Conservation (phyloP, 208 protist genomes). For the Leishmania martiniquensis region DNA sequence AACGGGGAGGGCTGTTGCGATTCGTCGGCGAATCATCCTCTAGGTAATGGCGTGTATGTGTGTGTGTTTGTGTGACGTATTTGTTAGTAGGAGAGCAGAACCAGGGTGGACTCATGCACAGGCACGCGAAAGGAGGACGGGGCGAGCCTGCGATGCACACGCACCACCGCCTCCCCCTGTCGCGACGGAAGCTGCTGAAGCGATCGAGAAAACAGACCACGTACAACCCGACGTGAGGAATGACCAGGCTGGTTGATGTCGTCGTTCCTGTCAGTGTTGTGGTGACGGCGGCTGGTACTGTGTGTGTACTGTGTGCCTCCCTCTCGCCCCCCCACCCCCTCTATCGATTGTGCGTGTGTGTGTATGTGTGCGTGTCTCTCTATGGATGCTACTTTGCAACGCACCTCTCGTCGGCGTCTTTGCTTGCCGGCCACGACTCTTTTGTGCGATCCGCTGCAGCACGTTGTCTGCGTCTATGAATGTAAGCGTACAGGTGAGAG, state of each 20-base stretch:
- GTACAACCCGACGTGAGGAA: background rate
- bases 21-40: slow-evolving; percentile 5
- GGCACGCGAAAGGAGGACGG: background rate
- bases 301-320: slow-evolving; percentile 2
- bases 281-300: background rate
- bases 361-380: background rate
- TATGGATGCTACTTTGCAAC: background rate
- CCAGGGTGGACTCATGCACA: background rate
- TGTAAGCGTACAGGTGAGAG: background rate
- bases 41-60: background rate
- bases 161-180: background rate
- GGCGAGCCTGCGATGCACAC: background rate
- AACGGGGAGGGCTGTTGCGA: background rate
- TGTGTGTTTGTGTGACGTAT: no score
- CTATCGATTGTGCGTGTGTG: background rate
- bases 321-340: background rate
- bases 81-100: no score
- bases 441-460: background rate
- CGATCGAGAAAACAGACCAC: background rate
- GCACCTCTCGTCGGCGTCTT: background rate
- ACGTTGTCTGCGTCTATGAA: background rate
- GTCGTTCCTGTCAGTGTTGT: background rate
- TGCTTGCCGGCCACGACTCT: background rate
- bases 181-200: background rate
- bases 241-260: background rate